Evolutionary conservation across 257 asterid species (phyloP), one percentile per base, ranked within the genome.

Genomic region (Solanum dulcamara): DNA sequence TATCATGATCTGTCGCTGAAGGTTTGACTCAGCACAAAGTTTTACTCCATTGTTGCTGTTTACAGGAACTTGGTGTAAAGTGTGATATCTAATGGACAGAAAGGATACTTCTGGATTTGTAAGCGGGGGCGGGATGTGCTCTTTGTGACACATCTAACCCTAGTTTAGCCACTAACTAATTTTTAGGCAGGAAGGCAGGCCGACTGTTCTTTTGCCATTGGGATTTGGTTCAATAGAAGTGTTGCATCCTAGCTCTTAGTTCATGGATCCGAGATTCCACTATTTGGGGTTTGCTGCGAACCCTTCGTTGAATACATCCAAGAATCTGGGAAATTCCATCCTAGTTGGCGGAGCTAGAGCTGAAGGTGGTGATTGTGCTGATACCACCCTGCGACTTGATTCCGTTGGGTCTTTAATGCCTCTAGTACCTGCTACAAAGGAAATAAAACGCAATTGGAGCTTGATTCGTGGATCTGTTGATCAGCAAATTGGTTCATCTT

Each of bases 71-170:
- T 83, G 44, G 20, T 83, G 85, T 74, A 57, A 75, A 81, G 37
- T 77, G 59, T 13, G 67, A 40, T 85, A 81, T 14, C 81, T 75
- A 89, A 96, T 96, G 99, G 99, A 96, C 88, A 93, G 99, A 48
- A 89, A 93, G 87, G 99, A 96, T 89, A 96, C 99, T 44, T 96
- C 98, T 1, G 99, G 99, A 84, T 96, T 96, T 86, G 99, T 96
- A 26, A 96, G 99, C 68, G 99, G 99, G 86, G 99, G 98, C 80
- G 91, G 86, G 90, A 85, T 91, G 94, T 84, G 38, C 97, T 90
- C 93, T 88, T 90, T 84, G 62, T 59, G 97, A 88, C 95, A 85
- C 94, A 90, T 91, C 93, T 93, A 89, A 90, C 94, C 87, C 22
- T 90, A 85, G 85, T 86, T 75, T 90, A 89, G 93, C 88, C 80